A percentile compares a stretch with the other conserved stretches of the same genome.
Conservation (phyloP, 2,329 filamentous ascomycete species). For the Penicillium concentricum region DNA sequence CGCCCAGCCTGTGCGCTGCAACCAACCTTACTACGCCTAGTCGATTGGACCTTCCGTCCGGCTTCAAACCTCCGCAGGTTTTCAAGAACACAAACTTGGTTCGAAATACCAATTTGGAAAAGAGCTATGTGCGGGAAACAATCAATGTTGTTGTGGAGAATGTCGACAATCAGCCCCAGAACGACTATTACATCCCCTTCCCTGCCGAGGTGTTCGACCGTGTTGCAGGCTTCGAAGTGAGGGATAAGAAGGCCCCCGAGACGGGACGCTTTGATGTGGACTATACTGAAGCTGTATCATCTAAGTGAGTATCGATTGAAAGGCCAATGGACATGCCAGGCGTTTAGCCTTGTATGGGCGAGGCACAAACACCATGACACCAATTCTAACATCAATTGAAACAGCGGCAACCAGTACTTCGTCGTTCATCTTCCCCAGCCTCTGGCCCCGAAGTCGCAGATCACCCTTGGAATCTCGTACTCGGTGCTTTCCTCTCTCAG, state of each 20-base stretch:
- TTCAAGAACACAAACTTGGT: constrained; percentile 94
- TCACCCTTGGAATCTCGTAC: constrained; percentile 86
- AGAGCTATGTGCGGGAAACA: constrained; percentile 83
- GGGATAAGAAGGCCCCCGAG: constrained; percentile 79
- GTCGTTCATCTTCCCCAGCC: constrained; percentile 74
- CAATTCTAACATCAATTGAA: constrained; percentile 8
- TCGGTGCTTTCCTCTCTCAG: constrained; percentile 73
- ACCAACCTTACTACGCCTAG: constrained; percentile 28
- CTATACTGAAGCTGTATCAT: constrained; percentile 60
- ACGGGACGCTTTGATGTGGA: constrained; percentile 68
- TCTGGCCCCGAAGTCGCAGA: constrained; percentile 71
- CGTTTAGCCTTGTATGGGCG: not conserved
- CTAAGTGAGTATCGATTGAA: constrained; percentile 56
- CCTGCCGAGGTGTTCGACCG: constrained; percentile 70
- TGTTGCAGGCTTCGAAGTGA: constrained; percentile 84
- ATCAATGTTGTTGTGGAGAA: constrained; percentile 97
- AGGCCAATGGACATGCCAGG: constrained; percentile 36
- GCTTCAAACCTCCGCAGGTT: constrained; percentile 80
- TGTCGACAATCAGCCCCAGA: constrained; percentile 71
- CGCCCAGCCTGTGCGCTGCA: constrained; percentile 37
- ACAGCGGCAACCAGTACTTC: constrained; percentile 76
- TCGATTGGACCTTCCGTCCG: constrained; percentile 38
- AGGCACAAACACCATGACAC: not conserved
- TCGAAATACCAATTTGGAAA: constrained; percentile 86
- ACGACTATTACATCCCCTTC: constrained; percentile 90